Conservation (phyloP, 345 rosid species). For the Angophora floribunda region DNA sequence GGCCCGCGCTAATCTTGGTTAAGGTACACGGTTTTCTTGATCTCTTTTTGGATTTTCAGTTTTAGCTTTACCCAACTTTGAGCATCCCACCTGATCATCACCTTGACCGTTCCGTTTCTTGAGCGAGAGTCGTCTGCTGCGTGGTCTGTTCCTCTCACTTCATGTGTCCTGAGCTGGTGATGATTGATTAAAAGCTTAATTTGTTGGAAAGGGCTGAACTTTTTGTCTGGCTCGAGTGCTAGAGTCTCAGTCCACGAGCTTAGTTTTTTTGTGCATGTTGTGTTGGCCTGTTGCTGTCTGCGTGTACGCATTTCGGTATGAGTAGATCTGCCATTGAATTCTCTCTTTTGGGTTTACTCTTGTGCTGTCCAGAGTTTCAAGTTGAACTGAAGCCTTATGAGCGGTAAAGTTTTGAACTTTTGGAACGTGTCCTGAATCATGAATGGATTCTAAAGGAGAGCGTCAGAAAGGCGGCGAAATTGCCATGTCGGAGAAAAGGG, state of each 20-base stretch:
- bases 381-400: not conserved
- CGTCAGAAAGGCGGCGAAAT: constrained; percentile 6
- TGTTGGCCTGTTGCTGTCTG: not conserved
- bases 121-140: not conserved
- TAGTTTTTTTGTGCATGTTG: not conserved
- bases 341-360: not conserved
- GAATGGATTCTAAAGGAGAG: not conserved
- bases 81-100: not conserved
- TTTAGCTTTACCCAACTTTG: not conserved
- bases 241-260: not conserved
- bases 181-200: not conserved
- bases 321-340: not conserved
- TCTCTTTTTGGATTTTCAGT: not conserved
- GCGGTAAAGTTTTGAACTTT: not conserved
- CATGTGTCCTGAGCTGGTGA: not conserved
- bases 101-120: not conserved
- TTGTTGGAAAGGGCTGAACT: not conserved
- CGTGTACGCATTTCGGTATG: not conserved
- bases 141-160: not conserved
- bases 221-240: not conserved
- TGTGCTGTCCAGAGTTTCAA: not conserved
- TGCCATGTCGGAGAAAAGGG: constrained; percentile 32
- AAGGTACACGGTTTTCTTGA: not conserved
- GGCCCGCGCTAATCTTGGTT: not conserved
- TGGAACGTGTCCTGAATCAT: not conserved